These are phyloP conservation scores for Cryptosporidium canis DNA, from an alignment of 169 alveolate genomes.

Conservation along the genomic window DNA sequence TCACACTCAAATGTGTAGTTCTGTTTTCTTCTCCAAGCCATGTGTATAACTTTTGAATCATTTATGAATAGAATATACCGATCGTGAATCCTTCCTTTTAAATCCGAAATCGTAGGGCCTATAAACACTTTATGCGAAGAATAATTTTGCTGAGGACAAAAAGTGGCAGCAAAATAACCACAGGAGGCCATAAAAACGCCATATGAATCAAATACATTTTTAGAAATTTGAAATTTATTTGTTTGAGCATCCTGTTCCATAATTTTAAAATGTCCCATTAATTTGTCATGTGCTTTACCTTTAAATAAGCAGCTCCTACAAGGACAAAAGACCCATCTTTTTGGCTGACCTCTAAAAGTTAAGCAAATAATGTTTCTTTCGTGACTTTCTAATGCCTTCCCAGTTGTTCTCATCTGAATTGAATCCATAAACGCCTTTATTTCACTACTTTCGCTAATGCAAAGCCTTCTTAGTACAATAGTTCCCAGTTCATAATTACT, in stretches of 20 bases:
- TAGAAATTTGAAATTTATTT: slow-evolving; percentile 55
- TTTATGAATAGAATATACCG: slow-evolving; percentile 50
- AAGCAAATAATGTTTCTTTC: slow-evolving; percentile 61
- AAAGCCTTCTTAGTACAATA: slow-evolving; percentile 46
- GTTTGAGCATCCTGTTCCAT: slow-evolving; percentile 65
- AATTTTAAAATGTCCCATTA: slow-evolving; percentile 71
- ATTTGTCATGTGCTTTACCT: slow-evolving; percentile 70
- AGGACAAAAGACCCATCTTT: slow-evolving; percentile 72
- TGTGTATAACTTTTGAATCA: slow-evolving; percentile 72
- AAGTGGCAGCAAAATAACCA: slow-evolving; percentile 71
- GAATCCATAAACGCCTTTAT: slow-evolving; percentile 73
- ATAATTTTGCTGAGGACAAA: slow-evolving; percentile 69
- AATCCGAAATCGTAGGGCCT: slow-evolving; percentile 68
- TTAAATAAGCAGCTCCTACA: slow-evolving; percentile 71
- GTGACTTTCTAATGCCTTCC: slow-evolving; percentile 68
- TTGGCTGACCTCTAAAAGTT: slow-evolving; percentile 64
- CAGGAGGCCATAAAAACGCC: slow-evolving; percentile 69
- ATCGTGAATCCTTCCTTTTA: slow-evolving; percentile 69
- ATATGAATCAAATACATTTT: slow-evolving; percentile 68
- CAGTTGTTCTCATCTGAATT: slow-evolving; percentile 72
- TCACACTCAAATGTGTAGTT: slow-evolving; percentile 55
- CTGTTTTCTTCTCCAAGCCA: slow-evolving; percentile 72
- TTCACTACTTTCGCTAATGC: slow-evolving; percentile 69
- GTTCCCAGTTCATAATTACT: slow-evolving; percentile 66
- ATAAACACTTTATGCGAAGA: slow-evolving; percentile 68